Conservation (phyloP, 2,329 filamentous ascomycete genomes). For the Aspergillus felis region DNA sequence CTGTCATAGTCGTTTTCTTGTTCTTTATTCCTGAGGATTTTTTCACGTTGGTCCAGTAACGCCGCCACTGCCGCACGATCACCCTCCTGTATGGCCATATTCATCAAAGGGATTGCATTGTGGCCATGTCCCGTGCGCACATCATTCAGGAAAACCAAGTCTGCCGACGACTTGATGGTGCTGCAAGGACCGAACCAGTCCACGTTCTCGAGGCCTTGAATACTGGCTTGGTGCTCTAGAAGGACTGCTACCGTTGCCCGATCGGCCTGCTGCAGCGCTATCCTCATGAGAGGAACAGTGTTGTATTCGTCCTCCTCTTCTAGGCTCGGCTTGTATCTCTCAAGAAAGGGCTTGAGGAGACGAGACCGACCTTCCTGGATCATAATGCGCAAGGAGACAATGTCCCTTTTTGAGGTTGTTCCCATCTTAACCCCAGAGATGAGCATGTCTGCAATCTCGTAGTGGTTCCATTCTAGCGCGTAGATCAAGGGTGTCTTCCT, state of each 20-base stretch:
- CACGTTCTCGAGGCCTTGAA: constrained; percentile 6
- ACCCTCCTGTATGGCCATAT: constrained; percentile 8
- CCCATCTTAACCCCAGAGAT: constrained; percentile 2
- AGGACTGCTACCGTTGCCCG: constrained; percentile 10
- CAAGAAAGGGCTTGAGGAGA: constrained; percentile 10
- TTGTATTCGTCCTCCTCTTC: constrained; percentile 9
- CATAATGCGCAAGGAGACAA: constrained; percentile 11
- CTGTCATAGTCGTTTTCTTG: background rate
- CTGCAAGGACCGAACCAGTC: constrained; percentile 16
- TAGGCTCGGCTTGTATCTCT: constrained; percentile 8
- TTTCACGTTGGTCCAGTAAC: constrained; percentile 3
- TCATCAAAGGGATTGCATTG: constrained; percentile 9
- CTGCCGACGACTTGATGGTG: background rate
- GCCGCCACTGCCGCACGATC: constrained; percentile 4
- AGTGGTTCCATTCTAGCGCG: constrained; percentile 14
- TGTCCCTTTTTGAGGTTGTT: background rate
- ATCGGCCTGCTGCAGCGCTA: constrained; percentile 16
- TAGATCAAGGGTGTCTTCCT: constrained; percentile 14
- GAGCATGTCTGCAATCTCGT: constrained; percentile 9
- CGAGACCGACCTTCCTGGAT: constrained; percentile 12
- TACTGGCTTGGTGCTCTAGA: constrained; percentile 11
- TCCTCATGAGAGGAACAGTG: constrained; percentile 9
- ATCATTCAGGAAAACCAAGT: background rate
- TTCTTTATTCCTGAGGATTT: constrained; percentile 3
- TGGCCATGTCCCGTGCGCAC: background rate